Conservation (phyloP, 2,329 filamentous ascomycete genomes). For the Plenodomus tracheiphilus region DNA sequence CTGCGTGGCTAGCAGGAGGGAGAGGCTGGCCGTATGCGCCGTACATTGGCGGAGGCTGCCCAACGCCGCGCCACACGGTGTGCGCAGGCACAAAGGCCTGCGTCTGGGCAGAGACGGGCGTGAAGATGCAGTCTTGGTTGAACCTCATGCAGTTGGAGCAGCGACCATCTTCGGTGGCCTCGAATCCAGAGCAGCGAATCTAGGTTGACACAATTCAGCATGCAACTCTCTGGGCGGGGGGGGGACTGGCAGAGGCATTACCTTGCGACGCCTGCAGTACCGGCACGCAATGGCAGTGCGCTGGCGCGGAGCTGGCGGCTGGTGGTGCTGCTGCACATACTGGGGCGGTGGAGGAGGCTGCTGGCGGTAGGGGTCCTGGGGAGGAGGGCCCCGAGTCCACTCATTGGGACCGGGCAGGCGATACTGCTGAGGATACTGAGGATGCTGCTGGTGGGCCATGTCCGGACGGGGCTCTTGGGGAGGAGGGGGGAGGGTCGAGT, state of each 20-base stretch:
- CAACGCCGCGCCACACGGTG: conserved; percentile 59
- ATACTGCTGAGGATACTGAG: conserved; percentile 49
- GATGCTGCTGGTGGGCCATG: conserved; percentile 49
- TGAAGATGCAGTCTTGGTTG: conserved; percentile 77
- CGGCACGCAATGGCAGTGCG: conserved; percentile 64
- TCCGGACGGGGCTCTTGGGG: conserved; percentile 46
- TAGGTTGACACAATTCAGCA: conserved; percentile 47
- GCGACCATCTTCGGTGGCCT: conserved; percentile 70
- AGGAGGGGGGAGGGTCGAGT: conserved; percentile 36
- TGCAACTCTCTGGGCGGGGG: background rate
- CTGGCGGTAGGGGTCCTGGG: conserved; percentile 44
- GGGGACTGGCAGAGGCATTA: conserved; percentile 28
- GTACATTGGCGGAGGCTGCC: conserved; percentile 54
- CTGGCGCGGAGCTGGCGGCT: conserved; percentile 59
- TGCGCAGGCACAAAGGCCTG: conserved; percentile 76
- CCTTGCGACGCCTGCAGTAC: conserved; percentile 64
- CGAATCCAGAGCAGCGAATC: conserved; percentile 78
- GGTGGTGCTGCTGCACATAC: conserved; percentile 43
- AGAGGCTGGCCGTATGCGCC: conserved; percentile 57
- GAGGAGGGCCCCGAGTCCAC: conserved; percentile 48
- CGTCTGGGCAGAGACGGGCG: conserved; percentile 72
- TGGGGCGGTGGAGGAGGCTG: conserved; percentile 48
- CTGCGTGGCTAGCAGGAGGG: conserved; percentile 42
- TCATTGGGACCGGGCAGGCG: conserved; percentile 52
- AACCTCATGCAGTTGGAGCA: conserved; percentile 75